Conservation (phyloP, 2,329 filamentous ascomycete species). For the Sporothrix dimorphospora region DNA sequence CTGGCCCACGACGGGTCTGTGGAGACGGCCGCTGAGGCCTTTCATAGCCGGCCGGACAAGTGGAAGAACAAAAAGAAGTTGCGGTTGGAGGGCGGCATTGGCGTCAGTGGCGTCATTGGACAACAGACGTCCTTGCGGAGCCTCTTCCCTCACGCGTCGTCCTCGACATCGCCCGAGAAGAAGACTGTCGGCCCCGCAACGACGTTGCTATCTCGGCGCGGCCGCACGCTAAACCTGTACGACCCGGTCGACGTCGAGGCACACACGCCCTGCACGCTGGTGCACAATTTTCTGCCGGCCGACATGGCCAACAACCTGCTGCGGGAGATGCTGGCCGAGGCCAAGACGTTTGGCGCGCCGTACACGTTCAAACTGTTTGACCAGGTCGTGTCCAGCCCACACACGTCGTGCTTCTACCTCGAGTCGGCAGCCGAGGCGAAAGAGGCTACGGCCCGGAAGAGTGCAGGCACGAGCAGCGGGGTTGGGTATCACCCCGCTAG, state of each 20-base stretch:
- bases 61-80: slow-evolving; percentile 27
- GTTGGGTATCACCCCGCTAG: background rate
- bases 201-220: slow-evolving; percentile 62
- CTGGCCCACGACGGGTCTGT: slow-evolving; percentile 79
- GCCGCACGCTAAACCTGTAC: slow-evolving; percentile 81
- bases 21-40: slow-evolving; percentile 60
- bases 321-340: slow-evolving; percentile 73
- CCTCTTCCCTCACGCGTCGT: slow-evolving; percentile 13
- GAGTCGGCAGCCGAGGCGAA: slow-evolving; percentile 45
- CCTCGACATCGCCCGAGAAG: slow-evolving; percentile 28
- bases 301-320: slow-evolving; percentile 75
- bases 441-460: background rate
- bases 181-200: slow-evolving; percentile 44
- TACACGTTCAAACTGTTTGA: slow-evolving; percentile 84
- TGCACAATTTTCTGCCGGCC: slow-evolving; percentile 83
- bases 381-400: slow-evolving; percentile 80
- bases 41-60: slow-evolving; percentile 50
- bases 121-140: slow-evolving; percentile 66
- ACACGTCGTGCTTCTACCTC: slow-evolving; percentile 83
- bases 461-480: background rate
- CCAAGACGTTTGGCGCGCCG: slow-evolving; percentile 64
- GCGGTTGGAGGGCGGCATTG: background rate
- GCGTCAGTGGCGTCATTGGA: slow-evolving; percentile 46
- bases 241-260: slow-evolving; percentile 77
- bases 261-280: slow-evolving; percentile 86